A percentile compares a stretch with the other conserved stretches of the same genome.
Evolutionary conservation across 2,329 filamentous ascomycete species (phyloP).

Genomic region (Claviceps paspali): DNA sequence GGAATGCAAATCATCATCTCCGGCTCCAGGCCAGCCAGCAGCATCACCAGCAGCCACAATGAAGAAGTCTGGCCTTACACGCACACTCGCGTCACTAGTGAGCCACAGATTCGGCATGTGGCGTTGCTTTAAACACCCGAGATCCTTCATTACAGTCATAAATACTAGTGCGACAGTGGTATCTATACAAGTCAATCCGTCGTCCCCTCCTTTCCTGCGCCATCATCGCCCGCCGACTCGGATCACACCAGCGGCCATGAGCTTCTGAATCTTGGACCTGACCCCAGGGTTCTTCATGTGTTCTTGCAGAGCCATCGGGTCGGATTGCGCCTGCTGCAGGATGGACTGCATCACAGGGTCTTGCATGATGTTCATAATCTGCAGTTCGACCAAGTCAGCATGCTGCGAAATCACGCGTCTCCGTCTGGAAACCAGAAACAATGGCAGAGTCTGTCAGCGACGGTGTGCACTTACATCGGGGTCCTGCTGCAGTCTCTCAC

Average conservation of each 20-base stretch:
- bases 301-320: slow-evolving; percentile 84
- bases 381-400: slow-evolving; percentile 2
- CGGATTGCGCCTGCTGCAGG: slow-evolving; percentile 86
- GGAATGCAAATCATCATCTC: no score
- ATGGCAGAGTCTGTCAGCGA: no score
- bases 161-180: slow-evolving; percentile 4
- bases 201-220: background rate
- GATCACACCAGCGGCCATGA: slow-evolving; percentile 86
- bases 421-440: no score
- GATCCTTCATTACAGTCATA: slow-evolving; percentile 5
- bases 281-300: slow-evolving; percentile 92
- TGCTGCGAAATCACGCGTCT: no score
- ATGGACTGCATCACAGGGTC: slow-evolving; percentile 98
- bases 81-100: no score
- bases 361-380: slow-evolving; percentile 81
- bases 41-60: no score
- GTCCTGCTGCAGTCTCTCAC: slow-evolving; percentile 77
- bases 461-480: slow-evolving; percentile 60
- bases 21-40: no score
- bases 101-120: no score
- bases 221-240: slow-evolving; percentile 42
- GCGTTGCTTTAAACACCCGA: background rate
- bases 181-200: slow-evolving; percentile 5
- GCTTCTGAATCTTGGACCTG: slow-evolving; percentile 79
- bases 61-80: no score